phyloP scores from a whole-genome alignment of 164 flowering plant species.

The Euptelea pleiosperma region DNA sequence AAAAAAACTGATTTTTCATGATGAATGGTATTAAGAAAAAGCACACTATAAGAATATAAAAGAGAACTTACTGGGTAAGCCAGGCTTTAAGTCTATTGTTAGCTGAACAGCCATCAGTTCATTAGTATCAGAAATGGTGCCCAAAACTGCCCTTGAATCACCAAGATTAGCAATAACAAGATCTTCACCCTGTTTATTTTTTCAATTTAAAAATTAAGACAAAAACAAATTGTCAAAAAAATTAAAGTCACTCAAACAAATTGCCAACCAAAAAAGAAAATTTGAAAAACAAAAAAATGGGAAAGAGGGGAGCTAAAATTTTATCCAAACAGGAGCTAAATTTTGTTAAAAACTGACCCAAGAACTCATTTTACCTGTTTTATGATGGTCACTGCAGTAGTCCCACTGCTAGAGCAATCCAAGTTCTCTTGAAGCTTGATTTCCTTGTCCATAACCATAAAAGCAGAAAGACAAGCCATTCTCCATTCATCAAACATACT shows the following conservation, averaged over 20 bases:
- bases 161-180: constrained; percentile 81
- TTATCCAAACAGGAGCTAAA: neutral
- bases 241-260: too few species aligned
- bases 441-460: constrained; percentile 80
- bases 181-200: constrained; percentile 48
- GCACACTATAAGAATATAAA: too few species aligned
- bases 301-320: too few species aligned
- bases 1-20: too few species aligned
- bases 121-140: constrained; percentile 42
- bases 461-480: constrained; percentile 53
- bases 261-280: too few species aligned
- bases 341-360: too few species aligned
- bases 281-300: too few species aligned
- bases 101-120: constrained; percentile 56
- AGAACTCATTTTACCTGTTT: constrained; percentile 70
- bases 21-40: too few species aligned
- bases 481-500: constrained; percentile 43
- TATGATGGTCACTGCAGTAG: constrained; percentile 69
- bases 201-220: neutral
- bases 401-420: constrained; percentile 69
- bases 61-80: constrained; percentile 44
- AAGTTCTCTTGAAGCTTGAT: constrained; percentile 57
- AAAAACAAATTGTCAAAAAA: too few species aligned
- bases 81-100: constrained; percentile 78
- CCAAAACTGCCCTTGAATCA: constrained; percentile 82